These are phyloP conservation scores for Irpex rosettiformis DNA, from an alignment of 1,284 basidiomycete genomes.

Conservation along the genomic window DNA sequence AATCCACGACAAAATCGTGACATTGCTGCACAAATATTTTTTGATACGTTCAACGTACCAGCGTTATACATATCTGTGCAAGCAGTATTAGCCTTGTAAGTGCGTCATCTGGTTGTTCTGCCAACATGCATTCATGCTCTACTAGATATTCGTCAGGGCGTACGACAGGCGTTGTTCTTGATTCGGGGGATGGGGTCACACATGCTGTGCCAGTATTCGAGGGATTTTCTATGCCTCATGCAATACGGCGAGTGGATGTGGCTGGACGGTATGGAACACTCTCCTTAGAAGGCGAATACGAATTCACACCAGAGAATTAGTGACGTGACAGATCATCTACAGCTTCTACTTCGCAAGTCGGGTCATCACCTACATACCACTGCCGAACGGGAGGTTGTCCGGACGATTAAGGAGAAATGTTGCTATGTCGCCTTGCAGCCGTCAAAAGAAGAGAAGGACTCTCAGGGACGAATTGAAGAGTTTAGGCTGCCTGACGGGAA, in stretches of 20 bases:
- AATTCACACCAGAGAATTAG: slow-evolving; percentile 37
- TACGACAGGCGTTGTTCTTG: slow-evolving; percentile 97
- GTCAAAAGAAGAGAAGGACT: slow-evolving; percentile 93
- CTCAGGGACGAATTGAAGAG: slow-evolving; percentile 74
- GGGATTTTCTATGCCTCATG: slow-evolving; percentile 99
- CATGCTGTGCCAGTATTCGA: slow-evolving; percentile 99
- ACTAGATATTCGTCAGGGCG: slow-evolving; percentile 96
- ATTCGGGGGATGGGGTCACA: slow-evolving; percentile 98
- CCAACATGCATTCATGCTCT: slow-evolving; percentile 14
- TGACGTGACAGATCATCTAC: slow-evolving; percentile 96
- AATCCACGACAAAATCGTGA: slow-evolving; percentile 95
- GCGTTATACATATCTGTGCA: slow-evolving; percentile 97
- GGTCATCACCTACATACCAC: slow-evolving; percentile 96
- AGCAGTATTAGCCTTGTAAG: slow-evolving; percentile 93
- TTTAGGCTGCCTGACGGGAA: slow-evolving; percentile 97
- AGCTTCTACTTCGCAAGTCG: slow-evolving; percentile 89
- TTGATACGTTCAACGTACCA: slow-evolving; percentile 99
- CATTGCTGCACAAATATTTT: slow-evolving; percentile 95
- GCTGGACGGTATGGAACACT: slow-evolving; percentile 83
- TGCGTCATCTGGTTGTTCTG: slow-evolving; percentile 13
- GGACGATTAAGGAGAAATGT: slow-evolving; percentile 97
- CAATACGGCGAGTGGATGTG: slow-evolving; percentile 93
- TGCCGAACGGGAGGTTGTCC: slow-evolving; percentile 95
- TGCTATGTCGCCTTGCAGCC: slow-evolving; percentile 94
- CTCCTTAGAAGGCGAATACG: slow-evolving; percentile 4